Evolutionary conservation across 2,329 filamentous ascomycete genomes (phyloP), one percentile per base, ranked within the genome.

Genomic region (Ophiostoma sp.): DNA sequence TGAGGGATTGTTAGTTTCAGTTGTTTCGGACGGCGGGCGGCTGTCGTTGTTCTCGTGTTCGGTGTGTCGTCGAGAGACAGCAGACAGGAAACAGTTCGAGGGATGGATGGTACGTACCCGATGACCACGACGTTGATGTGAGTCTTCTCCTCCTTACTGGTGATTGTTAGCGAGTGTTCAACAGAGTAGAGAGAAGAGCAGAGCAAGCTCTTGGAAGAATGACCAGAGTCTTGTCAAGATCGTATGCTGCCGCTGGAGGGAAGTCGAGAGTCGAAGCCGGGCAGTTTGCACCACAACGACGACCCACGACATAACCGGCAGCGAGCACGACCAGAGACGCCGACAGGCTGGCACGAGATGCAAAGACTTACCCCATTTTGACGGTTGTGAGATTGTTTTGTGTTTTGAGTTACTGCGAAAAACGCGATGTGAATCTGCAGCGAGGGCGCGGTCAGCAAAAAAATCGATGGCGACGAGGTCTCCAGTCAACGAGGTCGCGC

Each of bases 81-180:
- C 5, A 14, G 38, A 60, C 40, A 38, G 63, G 18, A 14, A 58
- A 18, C 55, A 38, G 27, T 52, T 66, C 41, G 64, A 64, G 18
- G n/a, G 64, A 38, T 52, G 58, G 27, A 8, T 63, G 40, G n/a
- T 42, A 63, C 60, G 38, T 63, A 63, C 60, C 60, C 75, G 73
- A 78, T 77, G 72, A 78, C 77, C 75, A 77, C 74, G 72, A 77
- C 90, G 91, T 93, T 93, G 84, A 98, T 92, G 84, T 98, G 94
- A 84, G 82, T 84, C 90, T 96, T 96, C 75, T 94, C 91, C 79
- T 97, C 89, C 87, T 92, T 98, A 91, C 93, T 94, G 79, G 76
- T 74, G 66, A 63, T 64, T 64, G 76, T 75, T 70, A 75, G 74
- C 58, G 16, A 64, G 40, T 0, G 3, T 27, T 52, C n/a, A 52